Conservation (phyloP, 768 basidiomycete genomes). For the Tricholoma sp. region DNA sequence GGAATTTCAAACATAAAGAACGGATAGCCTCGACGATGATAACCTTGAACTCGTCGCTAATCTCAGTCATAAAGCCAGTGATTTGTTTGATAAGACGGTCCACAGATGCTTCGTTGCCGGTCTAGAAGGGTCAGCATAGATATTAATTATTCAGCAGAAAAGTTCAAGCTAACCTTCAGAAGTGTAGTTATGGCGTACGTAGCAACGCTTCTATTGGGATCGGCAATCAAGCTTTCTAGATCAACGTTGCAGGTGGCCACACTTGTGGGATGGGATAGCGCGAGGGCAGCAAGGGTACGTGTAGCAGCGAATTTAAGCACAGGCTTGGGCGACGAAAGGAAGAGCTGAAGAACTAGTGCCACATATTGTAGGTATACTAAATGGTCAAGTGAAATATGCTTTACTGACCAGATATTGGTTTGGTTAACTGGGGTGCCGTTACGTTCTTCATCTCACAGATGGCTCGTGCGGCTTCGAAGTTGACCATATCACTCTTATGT, state of each 20-base stretch:
- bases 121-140: slow-evolving; percentile 41
- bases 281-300: slow-evolving; percentile 86
- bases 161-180: slow-evolving; percentile 63
- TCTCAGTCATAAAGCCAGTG: slow-evolving; percentile 97
- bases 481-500: slow-evolving; percentile 99
- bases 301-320: slow-evolving; percentile 97
- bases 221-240: slow-evolving; percentile 93
- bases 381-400: background rate
- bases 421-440: slow-evolving; percentile 68
- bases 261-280: slow-evolving; percentile 78
- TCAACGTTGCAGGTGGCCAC: slow-evolving; percentile 95
- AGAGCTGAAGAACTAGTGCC: slow-evolving; percentile 79
- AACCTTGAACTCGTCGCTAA: slow-evolving; percentile 99
- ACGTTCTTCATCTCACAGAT: slow-evolving; percentile 96
- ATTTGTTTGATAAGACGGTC: slow-evolving; percentile 99
- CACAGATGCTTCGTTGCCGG: slow-evolving; percentile 97
- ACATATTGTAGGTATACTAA: slow-evolving; percentile 4
- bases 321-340: slow-evolving; percentile 92
- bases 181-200: slow-evolving; percentile 98
- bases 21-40: slow-evolving; percentile 99
- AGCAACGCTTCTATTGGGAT: slow-evolving; percentile 92
- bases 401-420: slow-evolving; percentile 80
- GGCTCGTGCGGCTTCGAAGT: slow-evolving; percentile 94
- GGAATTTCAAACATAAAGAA: slow-evolving; percentile 98
- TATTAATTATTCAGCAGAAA: background rate